phyloP scores from a whole-genome alignment of 345 rosid species.

The Eucalyptus pumila region DNA sequence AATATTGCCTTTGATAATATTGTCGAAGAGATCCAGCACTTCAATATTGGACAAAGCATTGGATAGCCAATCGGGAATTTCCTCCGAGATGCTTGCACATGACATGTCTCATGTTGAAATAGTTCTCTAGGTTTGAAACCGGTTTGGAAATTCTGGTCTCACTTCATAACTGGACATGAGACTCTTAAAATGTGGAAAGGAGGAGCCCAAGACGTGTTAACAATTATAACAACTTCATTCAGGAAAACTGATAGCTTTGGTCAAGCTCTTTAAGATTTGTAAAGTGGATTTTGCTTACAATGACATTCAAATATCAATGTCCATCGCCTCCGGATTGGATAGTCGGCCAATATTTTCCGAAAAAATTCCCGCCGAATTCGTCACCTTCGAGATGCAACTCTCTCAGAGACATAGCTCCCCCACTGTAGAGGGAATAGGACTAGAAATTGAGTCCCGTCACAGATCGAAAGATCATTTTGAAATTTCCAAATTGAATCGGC shows the following conservation, averaged over 20 bases:
- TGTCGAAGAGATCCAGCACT: too few relatives aligned
- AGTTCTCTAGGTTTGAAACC: background rate
- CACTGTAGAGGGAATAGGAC: background rate
- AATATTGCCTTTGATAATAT: too few relatives aligned
- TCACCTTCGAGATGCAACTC: background rate
- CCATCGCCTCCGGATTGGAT: too few relatives aligned
- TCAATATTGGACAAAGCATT: too few relatives aligned
- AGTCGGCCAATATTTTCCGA: too few relatives aligned
- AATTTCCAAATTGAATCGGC: background rate
- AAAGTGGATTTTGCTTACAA: background rate
- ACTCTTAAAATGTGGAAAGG: background rate
- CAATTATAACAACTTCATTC: background rate
- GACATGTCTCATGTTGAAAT: too few relatives aligned
- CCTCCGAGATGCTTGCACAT: too few relatives aligned
- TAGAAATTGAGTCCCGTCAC: fast-evolving
- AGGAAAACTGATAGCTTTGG: background rate
- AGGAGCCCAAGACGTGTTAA: background rate
- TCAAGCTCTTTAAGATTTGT: conserved; percentile 3
- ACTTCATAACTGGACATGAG: background rate
- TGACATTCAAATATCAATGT: too few relatives aligned
- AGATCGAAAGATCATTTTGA: background rate
- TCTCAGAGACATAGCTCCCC: background rate
- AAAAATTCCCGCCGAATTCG: background rate
- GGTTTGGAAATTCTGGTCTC: background rate
- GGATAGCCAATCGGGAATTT: too few relatives aligned